These are phyloP conservation scores for Neurospora discreta DNA, from an alignment of 495 filamentous ascomycete species.

Conservation along the genomic window DNA sequence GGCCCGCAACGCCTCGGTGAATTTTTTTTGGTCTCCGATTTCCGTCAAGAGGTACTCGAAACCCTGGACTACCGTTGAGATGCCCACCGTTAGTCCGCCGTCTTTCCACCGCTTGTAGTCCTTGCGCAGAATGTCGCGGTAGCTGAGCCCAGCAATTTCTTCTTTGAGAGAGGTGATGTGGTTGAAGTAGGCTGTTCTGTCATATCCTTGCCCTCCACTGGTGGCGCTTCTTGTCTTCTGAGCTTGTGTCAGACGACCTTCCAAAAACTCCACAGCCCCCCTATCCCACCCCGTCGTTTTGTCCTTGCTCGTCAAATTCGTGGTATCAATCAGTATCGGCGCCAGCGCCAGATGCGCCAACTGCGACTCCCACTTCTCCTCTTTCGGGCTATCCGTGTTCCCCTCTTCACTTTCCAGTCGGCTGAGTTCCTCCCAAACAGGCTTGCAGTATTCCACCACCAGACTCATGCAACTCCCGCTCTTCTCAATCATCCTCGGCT, in stretches of 20 bases:
- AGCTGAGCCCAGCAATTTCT: constrained; percentile 52
- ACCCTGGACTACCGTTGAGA: constrained; percentile 60
- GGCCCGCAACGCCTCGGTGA: constrained; percentile 22
- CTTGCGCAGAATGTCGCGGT: constrained; percentile 70
- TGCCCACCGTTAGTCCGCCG: constrained; percentile 49
- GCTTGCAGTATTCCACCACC: constrained; percentile 50
- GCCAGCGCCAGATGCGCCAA: constrained; percentile 68
- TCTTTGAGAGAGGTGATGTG: constrained; percentile 57
- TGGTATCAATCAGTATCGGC: constrained; percentile 76
- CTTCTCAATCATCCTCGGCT: constrained; percentile 55
- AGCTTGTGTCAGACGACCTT: constrained; percentile 24
- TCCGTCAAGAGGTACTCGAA: constrained; percentile 53
- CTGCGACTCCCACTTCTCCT: constrained; percentile 32
- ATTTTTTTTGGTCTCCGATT: constrained; percentile 26
- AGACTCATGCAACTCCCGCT: constrained; percentile 75
- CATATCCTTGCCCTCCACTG: constrained; percentile 27
- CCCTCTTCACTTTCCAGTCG: constrained; percentile 5
- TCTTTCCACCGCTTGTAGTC: constrained; percentile 91
- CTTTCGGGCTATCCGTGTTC: neutral
- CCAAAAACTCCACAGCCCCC: constrained; percentile 52
- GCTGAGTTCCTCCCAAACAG: constrained; percentile 38
- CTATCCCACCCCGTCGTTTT: constrained; percentile 68
- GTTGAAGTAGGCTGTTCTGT: constrained; percentile 49
- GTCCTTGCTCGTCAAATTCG: constrained; percentile 52
- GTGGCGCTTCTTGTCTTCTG: neutral